Conservation (phyloP, 2,329 filamentous ascomycete species). For the Beauveria sp. region DNA sequence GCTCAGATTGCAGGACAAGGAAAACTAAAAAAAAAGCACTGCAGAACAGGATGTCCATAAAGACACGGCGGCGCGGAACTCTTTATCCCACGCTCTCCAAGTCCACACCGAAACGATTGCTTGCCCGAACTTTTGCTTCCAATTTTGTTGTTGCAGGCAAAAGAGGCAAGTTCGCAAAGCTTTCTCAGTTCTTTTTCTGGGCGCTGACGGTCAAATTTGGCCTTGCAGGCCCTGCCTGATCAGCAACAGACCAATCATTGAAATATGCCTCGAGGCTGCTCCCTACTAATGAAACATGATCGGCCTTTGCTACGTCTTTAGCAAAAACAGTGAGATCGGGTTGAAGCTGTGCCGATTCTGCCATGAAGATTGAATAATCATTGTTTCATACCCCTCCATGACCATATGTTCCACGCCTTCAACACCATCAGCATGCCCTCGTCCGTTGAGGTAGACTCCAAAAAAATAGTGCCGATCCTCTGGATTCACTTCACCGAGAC, state of each 20-base stretch:
- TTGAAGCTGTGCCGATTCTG: neutral
- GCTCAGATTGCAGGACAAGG: too few relatives aligned
- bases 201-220: too few relatives aligned
- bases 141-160: too few relatives aligned
- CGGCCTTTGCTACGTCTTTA: neutral
- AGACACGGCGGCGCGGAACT: too few relatives aligned
- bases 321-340: neutral
- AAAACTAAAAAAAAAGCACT: too few relatives aligned
- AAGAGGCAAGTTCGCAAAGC: neutral
- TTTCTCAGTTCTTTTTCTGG: neutral
- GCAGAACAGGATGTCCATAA: too few relatives aligned
- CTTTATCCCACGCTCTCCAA: too few relatives aligned
- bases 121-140: neutral
- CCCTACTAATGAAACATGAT: neutral
- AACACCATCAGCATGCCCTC: too few relatives aligned
- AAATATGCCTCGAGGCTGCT: too few relatives aligned
- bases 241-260: neutral
- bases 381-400: too few relatives aligned
- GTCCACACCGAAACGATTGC: neutral
- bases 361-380: neutral
- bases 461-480: neutral
- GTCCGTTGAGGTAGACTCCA: too few relatives aligned
- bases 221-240: neutral
- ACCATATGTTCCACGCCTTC: too few relatives aligned
- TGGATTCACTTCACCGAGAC: neutral